phyloP scores from a whole-genome alignment of 495 filamentous ascomycete species.

The Terfezia claveryi region DNA sequence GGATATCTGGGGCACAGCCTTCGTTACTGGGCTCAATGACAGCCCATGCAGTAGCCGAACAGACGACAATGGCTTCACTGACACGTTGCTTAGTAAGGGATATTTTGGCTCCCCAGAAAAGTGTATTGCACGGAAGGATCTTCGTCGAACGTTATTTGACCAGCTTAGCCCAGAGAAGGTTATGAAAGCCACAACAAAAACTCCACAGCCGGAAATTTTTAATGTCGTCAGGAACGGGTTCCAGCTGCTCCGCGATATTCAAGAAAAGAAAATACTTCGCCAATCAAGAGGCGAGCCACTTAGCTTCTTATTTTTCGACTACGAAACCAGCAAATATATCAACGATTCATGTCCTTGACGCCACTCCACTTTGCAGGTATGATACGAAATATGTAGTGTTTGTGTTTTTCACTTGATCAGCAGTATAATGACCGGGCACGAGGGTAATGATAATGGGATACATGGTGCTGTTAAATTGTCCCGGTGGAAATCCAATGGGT shows the following conservation, averaged over 20 bases:
- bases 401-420: too few relatives aligned
- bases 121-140: slow-evolving; percentile 33
- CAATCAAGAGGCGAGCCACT: slow-evolving; percentile 22
- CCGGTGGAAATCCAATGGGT: too few relatives aligned
- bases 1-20: slow-evolving; percentile 56
- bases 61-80: slow-evolving; percentile 29
- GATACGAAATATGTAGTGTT: too few relatives aligned
- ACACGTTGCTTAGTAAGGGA: slow-evolving; percentile 25
- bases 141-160: not conserved
- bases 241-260: slow-evolving; percentile 22
- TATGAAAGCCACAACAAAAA: not conserved
- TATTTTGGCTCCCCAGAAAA: slow-evolving; percentile 58
- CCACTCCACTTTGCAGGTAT: too few relatives aligned
- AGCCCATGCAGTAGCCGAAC: slow-evolving; percentile 36
- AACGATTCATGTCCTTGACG: too few relatives aligned
- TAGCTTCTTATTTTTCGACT: slow-evolving; percentile 17
- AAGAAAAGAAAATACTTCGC: slow-evolving; percentile 24
- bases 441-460: too few relatives aligned
- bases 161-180: not conserved
- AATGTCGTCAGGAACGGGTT: slow-evolving; percentile 35
- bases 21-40: slow-evolving; percentile 32
- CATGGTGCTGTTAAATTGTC: too few relatives aligned
- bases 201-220: slow-evolving; percentile 25
- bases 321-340: too few relatives aligned
- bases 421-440: too few relatives aligned